These are phyloP conservation scores for Kuraishia borneana DNA, from an alignment of 805 yeast genomes.

Conservation along the genomic window DNA sequence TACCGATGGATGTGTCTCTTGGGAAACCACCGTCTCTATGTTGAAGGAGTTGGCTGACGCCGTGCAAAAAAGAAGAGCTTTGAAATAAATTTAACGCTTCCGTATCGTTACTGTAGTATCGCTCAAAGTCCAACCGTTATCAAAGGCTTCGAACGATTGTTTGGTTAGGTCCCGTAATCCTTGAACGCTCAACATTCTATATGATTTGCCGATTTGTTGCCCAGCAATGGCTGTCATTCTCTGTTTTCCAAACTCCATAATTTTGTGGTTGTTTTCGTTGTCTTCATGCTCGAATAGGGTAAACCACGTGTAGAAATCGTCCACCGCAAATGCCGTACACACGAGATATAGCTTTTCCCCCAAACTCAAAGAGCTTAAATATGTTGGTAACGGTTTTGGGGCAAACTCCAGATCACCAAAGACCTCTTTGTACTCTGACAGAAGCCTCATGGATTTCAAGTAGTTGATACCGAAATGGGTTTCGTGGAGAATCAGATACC, in stretches of 20 bases:
- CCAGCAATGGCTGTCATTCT: conserved; percentile 22
- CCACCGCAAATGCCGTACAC: conserved; percentile 17
- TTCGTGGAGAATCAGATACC: conserved; percentile 32
- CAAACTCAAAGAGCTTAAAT: too few relatives aligned
- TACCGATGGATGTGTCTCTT: conserved; percentile 95
- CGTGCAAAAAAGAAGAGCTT: conserved; percentile 62
- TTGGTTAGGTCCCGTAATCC: conserved; percentile 21
- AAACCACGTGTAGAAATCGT: conserved; percentile 22
- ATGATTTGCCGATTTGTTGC: conserved; percentile 22
- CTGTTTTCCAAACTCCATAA: conserved; percentile 33
- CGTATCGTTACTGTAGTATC: conserved; percentile 14
- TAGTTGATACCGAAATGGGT: conserved; percentile 29
- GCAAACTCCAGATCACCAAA: too few relatives aligned
- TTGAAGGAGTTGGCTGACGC: conserved; percentile 66
- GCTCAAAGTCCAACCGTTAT: conserved; percentile 22
- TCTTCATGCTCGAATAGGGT: conserved; percentile 9
- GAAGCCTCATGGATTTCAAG: too few relatives aligned
- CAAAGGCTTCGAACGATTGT: conserved; percentile 14
- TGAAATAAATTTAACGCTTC: conserved; percentile 5
- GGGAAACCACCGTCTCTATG: conserved; percentile 75
- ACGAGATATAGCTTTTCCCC: conserved; percentile 3
- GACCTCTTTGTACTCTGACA: too few relatives aligned
- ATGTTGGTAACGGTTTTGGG: too few relatives aligned
- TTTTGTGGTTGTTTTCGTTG: conserved; percentile 7
- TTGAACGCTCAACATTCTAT: conserved; percentile 20